A percentile compares a stretch with the other conserved stretches of the same genome.
Conservation (phyloP, 2,329 filamentous ascomycete genomes). For the Ophiosphaerella narmari region DNA sequence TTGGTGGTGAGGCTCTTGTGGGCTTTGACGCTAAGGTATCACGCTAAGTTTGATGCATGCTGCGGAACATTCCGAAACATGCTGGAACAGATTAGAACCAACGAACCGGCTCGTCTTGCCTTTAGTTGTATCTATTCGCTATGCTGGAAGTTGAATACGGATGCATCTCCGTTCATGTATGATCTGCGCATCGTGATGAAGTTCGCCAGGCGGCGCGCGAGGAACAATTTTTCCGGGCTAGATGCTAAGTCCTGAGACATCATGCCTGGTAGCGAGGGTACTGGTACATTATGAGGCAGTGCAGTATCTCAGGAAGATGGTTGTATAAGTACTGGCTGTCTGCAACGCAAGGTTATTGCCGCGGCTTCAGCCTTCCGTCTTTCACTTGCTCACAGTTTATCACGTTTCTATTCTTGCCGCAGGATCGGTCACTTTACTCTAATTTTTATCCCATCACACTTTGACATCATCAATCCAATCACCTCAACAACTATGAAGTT, state of each 20-base stretch:
- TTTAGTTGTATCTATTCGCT: neutral
- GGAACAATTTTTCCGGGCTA: neutral
- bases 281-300: neutral
- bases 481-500: slow-evolving; percentile 26
- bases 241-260: slow-evolving; percentile 1
- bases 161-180: slow-evolving; percentile 9
- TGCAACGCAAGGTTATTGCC: neutral
- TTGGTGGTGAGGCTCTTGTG: neutral
- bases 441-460: slow-evolving; percentile 1
- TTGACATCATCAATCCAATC: slow-evolving; percentile 2
- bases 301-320: neutral
- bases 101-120: neutral
- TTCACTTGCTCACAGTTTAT: neutral
- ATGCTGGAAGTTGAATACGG: neutral
- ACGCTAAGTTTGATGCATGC: slow-evolving; percentile 3
- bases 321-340: neutral
- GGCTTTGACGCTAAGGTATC: slow-evolving; percentile 1
- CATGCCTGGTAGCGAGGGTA: slow-evolving; percentile 8
- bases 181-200: slow-evolving; percentile 20
- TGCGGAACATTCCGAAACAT: slow-evolving; percentile 1
- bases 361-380: neutral
- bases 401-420: slow-evolving; percentile 10
- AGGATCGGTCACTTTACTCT: slow-evolving; percentile 16
- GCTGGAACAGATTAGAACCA: too few species aligned
- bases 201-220: slow-evolving; percentile 1